A percentile compares a stretch with the other conserved stretches of the same genome.
These are phyloP conservation scores for Olyra latifolia DNA, from an alignment of 176 grass and related monocot genomes.

Conservation along the genomic window DNA sequence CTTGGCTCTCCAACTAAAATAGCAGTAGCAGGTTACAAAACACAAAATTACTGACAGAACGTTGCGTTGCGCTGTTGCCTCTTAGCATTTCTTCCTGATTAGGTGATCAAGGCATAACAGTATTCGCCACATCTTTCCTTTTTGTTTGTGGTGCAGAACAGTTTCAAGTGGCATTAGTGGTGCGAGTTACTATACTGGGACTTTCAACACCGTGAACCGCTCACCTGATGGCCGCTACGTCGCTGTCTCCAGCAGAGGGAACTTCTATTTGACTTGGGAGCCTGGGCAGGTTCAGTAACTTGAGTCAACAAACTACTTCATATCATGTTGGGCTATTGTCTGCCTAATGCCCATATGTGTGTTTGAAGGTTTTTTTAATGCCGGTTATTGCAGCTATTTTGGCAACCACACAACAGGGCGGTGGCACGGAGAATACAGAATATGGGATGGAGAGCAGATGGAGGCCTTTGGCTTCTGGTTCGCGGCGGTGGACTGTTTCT, in stretches of 20 bases:
- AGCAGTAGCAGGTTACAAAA: not conserved
- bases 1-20: not conserved
- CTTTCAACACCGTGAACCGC: slow-evolving; percentile 89
- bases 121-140: not conserved
- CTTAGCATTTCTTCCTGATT: not conserved
- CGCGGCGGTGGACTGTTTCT: slow-evolving; percentile 95
- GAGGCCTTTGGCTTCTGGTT: slow-evolving; percentile 96
- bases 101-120: slow-evolving; percentile 19
- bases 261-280: slow-evolving; percentile 98
- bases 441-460: slow-evolving; percentile 98
- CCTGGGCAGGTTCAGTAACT: slow-evolving; percentile 68
- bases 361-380: not conserved
- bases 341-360: not conserved
- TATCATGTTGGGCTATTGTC: not conserved
- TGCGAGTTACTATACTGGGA: slow-evolving; percentile 96
- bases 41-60: not conserved
- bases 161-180: slow-evolving; percentile 99
- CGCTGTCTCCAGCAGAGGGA: slow-evolving; percentile 89
- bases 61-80: not conserved
- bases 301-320: not conserved
- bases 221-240: slow-evolving; percentile 90
- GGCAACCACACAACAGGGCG: slow-evolving; percentile 98
- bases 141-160: slow-evolving; percentile 75
- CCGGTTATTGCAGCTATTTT: slow-evolving; percentile 57
- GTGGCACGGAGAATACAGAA: slow-evolving; percentile 96